Base-by-base conservation (phyloP, 2,329 filamentous ascomycete species). In the Cladophialophora chaetospira region DNA sequence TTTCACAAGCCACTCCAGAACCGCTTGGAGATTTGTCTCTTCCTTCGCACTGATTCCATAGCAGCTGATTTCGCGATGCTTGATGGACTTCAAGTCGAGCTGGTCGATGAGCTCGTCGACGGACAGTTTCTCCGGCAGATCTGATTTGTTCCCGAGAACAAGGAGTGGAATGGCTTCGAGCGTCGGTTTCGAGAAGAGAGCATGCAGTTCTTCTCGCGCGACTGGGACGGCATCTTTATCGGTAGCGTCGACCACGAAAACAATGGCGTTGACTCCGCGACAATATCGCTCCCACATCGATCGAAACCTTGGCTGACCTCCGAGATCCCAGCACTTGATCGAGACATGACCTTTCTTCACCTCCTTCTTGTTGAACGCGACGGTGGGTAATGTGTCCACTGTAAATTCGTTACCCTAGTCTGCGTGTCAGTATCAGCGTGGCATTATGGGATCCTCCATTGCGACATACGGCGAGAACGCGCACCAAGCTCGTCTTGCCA, bases 221-320 rank as follows among this genome's bases (percentile, higher is more conserved):
- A 91, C 84, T 6, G 91, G 88, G 57, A 97, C 81, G 55, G 91
- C 84, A 51, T 85, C 83, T 63, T 82, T 81, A 74, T 99, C 94
- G 66, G 93, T 91, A 64, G 95, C 95, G 73, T 99, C 94, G 70
- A 97, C 92, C 72, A 99, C 96, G 76, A 97, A 99, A 83, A 99
- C 89, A 67, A 99, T 97, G 66, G 93, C 93, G 76, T 96, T 96
- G 66, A 97, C 94, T 50, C 91, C 94, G 63, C 92, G 90, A 76
- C 94, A 97, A 75, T 99, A 99, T 70, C 94, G 83, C 80, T 99
- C 94, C 94, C 94, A 99, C 94, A 99, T 99, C 66, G 90, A 89
- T 70, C 94, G 89, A 78, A 97, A 99, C 65, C 93, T 85, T 67
- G 94, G 93, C 77, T 99, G 94, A 52, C 94, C 94, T 67, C 94